phyloP scores from a whole-genome alignment of 1,284 basidiomycete genomes.

The Wallemia ichthyophaga region DNA sequence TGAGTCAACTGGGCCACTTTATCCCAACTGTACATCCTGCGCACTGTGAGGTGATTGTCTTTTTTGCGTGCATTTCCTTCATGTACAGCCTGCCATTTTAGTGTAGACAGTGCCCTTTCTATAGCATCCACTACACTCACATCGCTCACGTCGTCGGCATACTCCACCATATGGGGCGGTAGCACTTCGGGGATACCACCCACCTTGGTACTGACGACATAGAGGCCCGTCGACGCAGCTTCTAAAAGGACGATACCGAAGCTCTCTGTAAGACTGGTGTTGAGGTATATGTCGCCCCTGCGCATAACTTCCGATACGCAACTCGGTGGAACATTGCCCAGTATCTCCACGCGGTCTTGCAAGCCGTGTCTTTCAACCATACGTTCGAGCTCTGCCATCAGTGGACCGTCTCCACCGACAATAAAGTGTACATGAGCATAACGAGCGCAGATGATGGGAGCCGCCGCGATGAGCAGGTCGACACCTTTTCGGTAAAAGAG shows the following conservation, averaged over 20 bases:
- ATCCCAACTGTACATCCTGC: not conserved
- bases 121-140: not conserved
- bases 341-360: conserved; percentile 64
- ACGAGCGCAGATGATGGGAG: conserved; percentile 54
- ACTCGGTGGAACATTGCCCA: conserved; percentile 48
- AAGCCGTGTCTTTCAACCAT: conserved; percentile 73
- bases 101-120: not conserved
- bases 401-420: conserved; percentile 81
- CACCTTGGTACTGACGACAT: conserved; percentile 76
- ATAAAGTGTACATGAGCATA: conserved; percentile 67
- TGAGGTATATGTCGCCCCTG: conserved; percentile 69
- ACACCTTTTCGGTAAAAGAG: conserved; percentile 90
- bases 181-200: conserved; percentile 89
- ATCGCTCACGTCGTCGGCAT: conserved; percentile 25
- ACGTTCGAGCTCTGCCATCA: conserved; percentile 76
- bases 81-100: not conserved
- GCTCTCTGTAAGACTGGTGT: conserved; percentile 81
- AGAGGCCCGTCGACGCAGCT: conserved; percentile 76
- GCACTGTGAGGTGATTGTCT: not conserved
- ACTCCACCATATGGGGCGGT: conserved; percentile 74
- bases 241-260: conserved; percentile 92
- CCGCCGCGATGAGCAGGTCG: conserved; percentile 70
- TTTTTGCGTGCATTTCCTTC: not conserved
- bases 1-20: not conserved
- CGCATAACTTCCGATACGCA: conserved; percentile 31